These are phyloP conservation scores for Saksenaea oblongispora DNA, from an alignment of 371 early-diverging fungal genomes.

Conservation along the genomic window DNA sequence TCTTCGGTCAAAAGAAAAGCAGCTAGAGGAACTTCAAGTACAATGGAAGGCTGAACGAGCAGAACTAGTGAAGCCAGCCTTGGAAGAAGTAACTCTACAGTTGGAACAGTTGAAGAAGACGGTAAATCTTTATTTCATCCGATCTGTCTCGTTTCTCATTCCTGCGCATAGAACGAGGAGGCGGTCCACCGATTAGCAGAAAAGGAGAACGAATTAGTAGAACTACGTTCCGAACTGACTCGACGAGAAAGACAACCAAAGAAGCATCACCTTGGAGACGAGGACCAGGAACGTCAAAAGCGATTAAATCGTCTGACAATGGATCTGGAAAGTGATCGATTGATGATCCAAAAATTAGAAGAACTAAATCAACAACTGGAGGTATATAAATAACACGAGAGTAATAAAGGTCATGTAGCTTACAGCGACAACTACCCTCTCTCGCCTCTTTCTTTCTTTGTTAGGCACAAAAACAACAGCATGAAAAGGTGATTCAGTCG, in stretches of 20 bases:
- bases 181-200: slow-evolving; percentile 36
- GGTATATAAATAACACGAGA: slow-evolving; percentile 16
- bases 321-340: slow-evolving; percentile 41
- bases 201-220: slow-evolving; percentile 44
- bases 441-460: background rate
- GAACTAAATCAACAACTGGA: slow-evolving; percentile 47
- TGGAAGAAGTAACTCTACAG: slow-evolving; percentile 38
- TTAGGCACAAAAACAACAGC: slow-evolving; percentile 48
- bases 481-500: slow-evolving; percentile 38
- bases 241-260: slow-evolving; percentile 37
- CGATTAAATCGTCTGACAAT: slow-evolving; percentile 42
- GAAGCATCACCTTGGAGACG: slow-evolving; percentile 5
- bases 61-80: slow-evolving; percentile 38
- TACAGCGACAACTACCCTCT: background rate
- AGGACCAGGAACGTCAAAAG: slow-evolving; percentile 33
- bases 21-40: slow-evolving; percentile 31
- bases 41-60: slow-evolving; percentile 40
- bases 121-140: slow-evolving; percentile 17
- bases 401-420: background rate
- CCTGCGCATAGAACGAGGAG: slow-evolving; percentile 32
- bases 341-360: slow-evolving; percentile 44
- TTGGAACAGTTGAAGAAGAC: slow-evolving; percentile 42
- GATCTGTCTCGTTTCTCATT: background rate
- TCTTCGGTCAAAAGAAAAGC: slow-evolving; percentile 25
- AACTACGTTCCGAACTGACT: slow-evolving; percentile 33